Conservation (phyloP, 129 eudicot genomes). For the Cynara cardunculus region DNA sequence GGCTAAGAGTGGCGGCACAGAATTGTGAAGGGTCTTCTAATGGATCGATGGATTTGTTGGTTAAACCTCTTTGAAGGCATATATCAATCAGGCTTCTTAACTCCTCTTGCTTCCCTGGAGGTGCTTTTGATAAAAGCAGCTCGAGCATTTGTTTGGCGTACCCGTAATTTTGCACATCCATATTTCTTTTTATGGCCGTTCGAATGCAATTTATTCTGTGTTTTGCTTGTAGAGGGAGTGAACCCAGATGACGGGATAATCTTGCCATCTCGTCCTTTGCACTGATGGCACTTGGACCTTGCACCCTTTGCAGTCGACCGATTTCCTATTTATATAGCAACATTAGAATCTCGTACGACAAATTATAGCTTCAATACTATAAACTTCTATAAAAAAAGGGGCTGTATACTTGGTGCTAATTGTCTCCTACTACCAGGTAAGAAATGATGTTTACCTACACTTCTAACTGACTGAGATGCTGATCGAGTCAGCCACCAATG, state of each 20-base stretch:
- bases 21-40: constrained; percentile 96
- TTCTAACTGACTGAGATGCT: not conserved
- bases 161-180: constrained; percentile 95
- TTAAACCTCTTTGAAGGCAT: constrained; percentile 85
- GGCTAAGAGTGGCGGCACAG: constrained; percentile 98
- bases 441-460: not conserved
- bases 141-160: constrained; percentile 95
- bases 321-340: constrained; percentile 56
- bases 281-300: constrained; percentile 87
- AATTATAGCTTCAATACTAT: not conserved
- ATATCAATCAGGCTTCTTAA: constrained; percentile 84
- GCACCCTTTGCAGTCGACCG: constrained; percentile 80
- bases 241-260: constrained; percentile 88
- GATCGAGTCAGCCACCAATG: not conserved
- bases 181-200: constrained; percentile 89
- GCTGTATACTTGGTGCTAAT: not conserved
- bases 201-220: constrained; percentile 91
- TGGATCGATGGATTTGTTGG: constrained; percentile 94
- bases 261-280: constrained; percentile 99
- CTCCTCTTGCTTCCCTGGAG: constrained; percentile 91
- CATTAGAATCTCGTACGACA: not conserved
- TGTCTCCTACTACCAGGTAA: not conserved
- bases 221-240: constrained; percentile 93
- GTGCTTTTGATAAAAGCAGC: constrained; percentile 86
- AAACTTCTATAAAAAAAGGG: not conserved